Base-by-base conservation (phyloP, 306 rosid species). In the Medicago arabica region DNA sequence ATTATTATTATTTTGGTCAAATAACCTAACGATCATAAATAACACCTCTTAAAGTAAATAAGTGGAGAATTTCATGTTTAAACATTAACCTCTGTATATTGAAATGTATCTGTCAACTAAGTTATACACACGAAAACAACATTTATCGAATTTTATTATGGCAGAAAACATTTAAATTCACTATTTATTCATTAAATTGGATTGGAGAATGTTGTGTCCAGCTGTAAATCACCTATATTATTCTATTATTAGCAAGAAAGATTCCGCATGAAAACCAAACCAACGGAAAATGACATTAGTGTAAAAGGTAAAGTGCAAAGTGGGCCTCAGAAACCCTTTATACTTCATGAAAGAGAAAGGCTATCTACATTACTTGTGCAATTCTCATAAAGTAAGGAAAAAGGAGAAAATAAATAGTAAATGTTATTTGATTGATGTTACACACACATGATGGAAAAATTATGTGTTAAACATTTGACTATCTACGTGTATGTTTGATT, bases 151-250 rank as follows among this genome's bases (percentile, higher is more conserved):
- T 34, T 34, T 34, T 34, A 34, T 7, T 0, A 4, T 0, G 1
- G 1, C 7, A 0, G 7, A 47, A 44, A 44, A 4, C 8, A 47
- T 47, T 4, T 4, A 1, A 47, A 47, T 12, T 51, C 8, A 13
- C 5, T 60, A 28, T 60, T 13, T 14, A 60, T 7, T 61, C 21
- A 15, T 31, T 61, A 34, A 61, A 31, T 7, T 34, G 21, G 67
- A 14, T 34, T 61, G 44, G 19, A 61, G 43, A 61, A 61, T 61
- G 67, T 61, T 61, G 67, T 67, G 38, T 75, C 84, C 81, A 81
- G 81, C 81, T 81, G 85, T 71, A 65, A 70, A 71, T 81, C 81
- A 81, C 64, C 58, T 54, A 34, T 34, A 34, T 34, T 34, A 70
- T 44, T 55, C 65, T 74, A 81, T 81, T 55, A 76, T 76, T 75